Evolutionary conservation across 1,284 basidiomycete genomes (phyloP).

Genomic region (Cryptococcus sp.): DNA sequence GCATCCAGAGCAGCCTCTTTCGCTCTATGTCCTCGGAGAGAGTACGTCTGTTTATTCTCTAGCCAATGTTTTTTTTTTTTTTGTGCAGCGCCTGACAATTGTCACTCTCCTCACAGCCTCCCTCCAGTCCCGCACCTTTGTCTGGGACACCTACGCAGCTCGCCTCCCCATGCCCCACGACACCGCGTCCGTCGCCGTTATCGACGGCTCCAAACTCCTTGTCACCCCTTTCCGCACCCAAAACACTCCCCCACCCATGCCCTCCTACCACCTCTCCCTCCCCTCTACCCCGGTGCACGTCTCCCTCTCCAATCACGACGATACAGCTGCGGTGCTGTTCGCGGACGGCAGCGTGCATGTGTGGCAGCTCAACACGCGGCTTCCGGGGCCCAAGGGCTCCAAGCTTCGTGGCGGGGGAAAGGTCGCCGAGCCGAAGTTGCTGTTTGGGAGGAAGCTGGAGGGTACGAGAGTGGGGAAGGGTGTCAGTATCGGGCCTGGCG

Average conservation of each 20-base stretch:
- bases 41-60: constrained; percentile 55
- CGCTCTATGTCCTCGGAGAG: constrained; percentile 65
- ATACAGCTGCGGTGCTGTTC: constrained; percentile 66
- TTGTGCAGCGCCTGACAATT: too few species aligned
- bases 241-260: constrained; percentile 93
- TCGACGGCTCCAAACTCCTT: constrained; percentile 84
- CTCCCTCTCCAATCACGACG: constrained; percentile 59
- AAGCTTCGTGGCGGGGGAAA: constrained; percentile 59
- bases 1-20: constrained; percentile 79
- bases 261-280: constrained; percentile 62
- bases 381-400: constrained; percentile 45
- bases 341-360: constrained; percentile 56
- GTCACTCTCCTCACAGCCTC: constrained; percentile 52
- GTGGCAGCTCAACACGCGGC: constrained; percentile 65
- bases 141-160: constrained; percentile 73
- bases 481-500: constrained; percentile 28
- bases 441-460: constrained; percentile 47
- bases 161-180: constrained; percentile 64
- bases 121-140: constrained; percentile 62
- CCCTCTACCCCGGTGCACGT: constrained; percentile 62
- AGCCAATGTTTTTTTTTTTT: not conserved
- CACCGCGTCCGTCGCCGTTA: constrained; percentile 80
- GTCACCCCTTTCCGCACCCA: constrained; percentile 90
- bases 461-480: constrained; percentile 30
- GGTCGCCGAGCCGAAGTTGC: constrained; percentile 57